phyloP scores from a whole-genome alignment of 1,284 basidiomycete species.

The Omphalotus olearius region DNA sequence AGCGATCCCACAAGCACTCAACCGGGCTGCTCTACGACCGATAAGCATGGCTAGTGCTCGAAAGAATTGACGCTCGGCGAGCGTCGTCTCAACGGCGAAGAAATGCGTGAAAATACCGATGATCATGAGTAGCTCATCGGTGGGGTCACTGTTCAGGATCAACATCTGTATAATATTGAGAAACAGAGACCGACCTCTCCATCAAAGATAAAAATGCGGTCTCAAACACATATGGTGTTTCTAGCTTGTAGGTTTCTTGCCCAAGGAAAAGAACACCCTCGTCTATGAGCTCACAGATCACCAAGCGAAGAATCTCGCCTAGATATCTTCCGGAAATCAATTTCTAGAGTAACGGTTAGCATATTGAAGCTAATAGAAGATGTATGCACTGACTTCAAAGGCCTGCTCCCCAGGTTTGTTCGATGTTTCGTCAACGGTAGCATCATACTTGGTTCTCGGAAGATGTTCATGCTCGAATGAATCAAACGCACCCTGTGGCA shows the following conservation, averaged over 20 bases:
- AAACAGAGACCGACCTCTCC: constrained; percentile 61
- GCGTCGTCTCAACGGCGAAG: constrained; percentile 90
- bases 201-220: constrained; percentile 96
- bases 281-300: constrained; percentile 95
- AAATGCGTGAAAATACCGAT: constrained; percentile 97
- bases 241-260: constrained; percentile 97
- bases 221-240: constrained; percentile 89
- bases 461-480: constrained; percentile 94
- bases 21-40: constrained; percentile 82
- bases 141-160: constrained; percentile 68
- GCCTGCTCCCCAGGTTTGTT: constrained; percentile 97
- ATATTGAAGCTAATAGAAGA: background rate
- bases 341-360: constrained; percentile 59
- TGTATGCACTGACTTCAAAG: constrained; percentile 57
- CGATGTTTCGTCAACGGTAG: constrained; percentile 87
- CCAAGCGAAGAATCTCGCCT: constrained; percentile 92
- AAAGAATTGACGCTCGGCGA: constrained; percentile 95
- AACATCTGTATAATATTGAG: background rate
- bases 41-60: constrained; percentile 86
- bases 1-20: constrained; percentile 92
- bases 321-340: constrained; percentile 97
- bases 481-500: constrained; percentile 87
- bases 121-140: constrained; percentile 95
- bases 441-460: constrained; percentile 92
- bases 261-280: constrained; percentile 96